Percentiles rank a stretch among this genome's conserved stretches.
phyloP scores from a whole-genome alignment of 2,329 filamentous ascomycete species.

The Fusarium pseudoanthophilum region DNA sequence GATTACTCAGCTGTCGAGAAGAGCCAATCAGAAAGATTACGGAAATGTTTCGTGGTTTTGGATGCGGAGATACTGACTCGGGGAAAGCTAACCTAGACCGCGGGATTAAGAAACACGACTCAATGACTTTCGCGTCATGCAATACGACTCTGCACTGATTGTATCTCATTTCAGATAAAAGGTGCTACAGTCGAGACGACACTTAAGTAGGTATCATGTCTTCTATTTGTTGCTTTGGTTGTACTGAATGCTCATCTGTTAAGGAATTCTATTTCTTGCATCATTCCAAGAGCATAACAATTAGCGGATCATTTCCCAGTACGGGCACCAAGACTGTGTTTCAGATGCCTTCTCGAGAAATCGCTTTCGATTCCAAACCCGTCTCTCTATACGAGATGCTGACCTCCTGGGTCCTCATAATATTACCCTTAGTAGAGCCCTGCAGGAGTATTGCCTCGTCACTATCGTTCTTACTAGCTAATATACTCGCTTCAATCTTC shows the following conservation, averaged over 20 bases:
- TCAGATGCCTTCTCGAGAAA: neutral
- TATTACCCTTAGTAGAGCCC: neutral
- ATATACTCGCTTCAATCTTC: neutral
- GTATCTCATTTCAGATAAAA: too few species aligned
- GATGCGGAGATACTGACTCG: neutral
- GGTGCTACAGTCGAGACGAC: accelerated
- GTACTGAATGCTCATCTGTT: neutral
- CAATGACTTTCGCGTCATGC: accelerated
- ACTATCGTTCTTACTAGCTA: neutral
- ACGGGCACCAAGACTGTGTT: too few species aligned
- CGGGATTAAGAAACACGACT: neutral
- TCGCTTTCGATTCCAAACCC: neutral
- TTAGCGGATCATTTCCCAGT: too few species aligned
- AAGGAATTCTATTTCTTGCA: too few species aligned
- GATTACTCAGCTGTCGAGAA: accelerated
- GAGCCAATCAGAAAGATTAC: neutral
- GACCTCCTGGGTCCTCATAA: neutral
- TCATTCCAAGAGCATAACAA: too few species aligned
- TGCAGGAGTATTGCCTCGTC: neutral
- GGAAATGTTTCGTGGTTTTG: neutral
- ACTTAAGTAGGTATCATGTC: accelerated
- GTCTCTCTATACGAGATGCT: neutral
- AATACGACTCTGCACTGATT: neutral
- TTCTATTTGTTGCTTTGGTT: accelerated
- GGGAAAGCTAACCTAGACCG: neutral